Evolutionary conservation across 1,284 basidiomycete species (phyloP).

Genomic region (Filobasidium uniguttulatum): DNA sequence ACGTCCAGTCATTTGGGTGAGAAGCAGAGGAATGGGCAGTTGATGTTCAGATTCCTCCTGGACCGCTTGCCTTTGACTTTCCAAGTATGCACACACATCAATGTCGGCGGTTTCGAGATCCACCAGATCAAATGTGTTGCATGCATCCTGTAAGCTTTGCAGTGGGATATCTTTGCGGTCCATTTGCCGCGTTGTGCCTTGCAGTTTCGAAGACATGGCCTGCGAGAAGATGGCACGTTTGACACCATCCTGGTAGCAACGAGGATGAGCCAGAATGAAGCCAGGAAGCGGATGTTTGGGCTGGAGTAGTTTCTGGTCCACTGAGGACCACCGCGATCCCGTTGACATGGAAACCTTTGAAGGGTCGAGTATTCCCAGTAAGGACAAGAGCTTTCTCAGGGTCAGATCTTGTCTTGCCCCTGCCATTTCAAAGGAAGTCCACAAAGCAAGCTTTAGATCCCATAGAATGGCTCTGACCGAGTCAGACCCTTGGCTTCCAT

Average conservation of each 20-base stretch:
- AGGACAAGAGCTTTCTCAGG: too few species aligned
- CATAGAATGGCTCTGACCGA: too few species aligned
- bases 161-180: slow-evolving; percentile 10
- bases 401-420: too few species aligned
- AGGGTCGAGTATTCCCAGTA: slow-evolving; percentile 29
- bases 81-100: background rate
- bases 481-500: too few species aligned
- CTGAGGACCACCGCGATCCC: slow-evolving; percentile 22
- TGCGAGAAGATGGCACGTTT: slow-evolving; percentile 12
- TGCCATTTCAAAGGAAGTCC: too few species aligned
- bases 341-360: slow-evolving; percentile 37
- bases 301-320: slow-evolving; percentile 28
- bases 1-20: background rate
- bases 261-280: slow-evolving; percentile 31
- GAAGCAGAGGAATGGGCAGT: background rate
- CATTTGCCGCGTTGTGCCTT: slow-evolving; percentile 10
- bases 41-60: slow-evolving; percentile 6
- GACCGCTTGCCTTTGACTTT: background rate
- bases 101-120: background rate
- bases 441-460: too few species aligned
- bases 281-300: slow-evolving; percentile 35
- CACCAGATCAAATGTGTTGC: background rate
- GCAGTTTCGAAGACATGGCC: background rate
- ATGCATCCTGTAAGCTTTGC: slow-evolving; percentile 3
- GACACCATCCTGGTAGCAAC: too few species aligned